Evolutionary conservation across 1,284 basidiomycete genomes (phyloP), one percentile per base, ranked within the genome.

Genomic region (Fomitopsis betulina): DNA sequence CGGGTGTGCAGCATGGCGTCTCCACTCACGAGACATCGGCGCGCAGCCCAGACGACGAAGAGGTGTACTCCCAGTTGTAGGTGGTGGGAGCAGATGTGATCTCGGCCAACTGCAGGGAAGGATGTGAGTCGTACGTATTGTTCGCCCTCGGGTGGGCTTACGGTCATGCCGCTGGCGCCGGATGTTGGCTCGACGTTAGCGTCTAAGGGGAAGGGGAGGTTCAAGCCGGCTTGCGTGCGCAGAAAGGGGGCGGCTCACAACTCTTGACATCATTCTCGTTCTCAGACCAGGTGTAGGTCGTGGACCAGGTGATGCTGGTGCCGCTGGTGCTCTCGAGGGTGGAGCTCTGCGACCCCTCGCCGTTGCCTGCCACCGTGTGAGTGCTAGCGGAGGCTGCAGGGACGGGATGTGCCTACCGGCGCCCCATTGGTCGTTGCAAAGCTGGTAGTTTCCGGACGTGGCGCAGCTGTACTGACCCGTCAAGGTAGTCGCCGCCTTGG

Each of bases 391-490:
- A 37, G 53, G 21, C 13, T n/a, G 25, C 32, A 27, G 21, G 57
- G n/a, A 25, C 38, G n/a, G 3, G 27, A 49, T 3, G 27, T n/a
- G 6, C 76, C 54, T 62, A 80, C 79, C 58, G 55, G 68, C 65
- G 19, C 81, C 82, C 82, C 82, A 84, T 10, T 81, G 76, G 67
- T 84, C 82, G 67, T 83, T 79, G 68, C 82, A 84, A 43, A 84
- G 75, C 0, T 75, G 77, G 67, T 73, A 84, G 17, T 70, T 67
- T 3, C 81, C 82, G 7, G 78, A 78, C 1, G 79, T 69, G 42
- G 70, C 59, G 64, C 81, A 84, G 60, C 73, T 68, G 54, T 68
- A 80, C 58, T 72, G 73, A 13, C 81, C 81, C 9, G 72, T 71
- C 51, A 83, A 51, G 33, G 13, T 10, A 51, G 49, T 51, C 32